Conservation (phyloP, 176 grass and related monocot species). For the Raddia guianensis region DNA sequence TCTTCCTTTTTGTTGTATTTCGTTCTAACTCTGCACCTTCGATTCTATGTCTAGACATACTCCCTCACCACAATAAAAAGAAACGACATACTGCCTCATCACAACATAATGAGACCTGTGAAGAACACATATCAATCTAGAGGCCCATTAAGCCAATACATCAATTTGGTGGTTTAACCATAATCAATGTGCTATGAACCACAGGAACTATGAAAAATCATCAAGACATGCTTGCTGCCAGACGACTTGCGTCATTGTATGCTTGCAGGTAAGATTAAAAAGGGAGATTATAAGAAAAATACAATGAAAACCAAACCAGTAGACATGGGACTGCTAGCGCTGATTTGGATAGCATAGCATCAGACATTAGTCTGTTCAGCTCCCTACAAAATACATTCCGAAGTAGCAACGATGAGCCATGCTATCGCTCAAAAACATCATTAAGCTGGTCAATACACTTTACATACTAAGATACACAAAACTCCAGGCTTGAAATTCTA, state of each 20-base stretch:
- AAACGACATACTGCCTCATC: too few relatives aligned
- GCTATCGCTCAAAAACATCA: constrained; percentile 4
- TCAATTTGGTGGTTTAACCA: too few relatives aligned
- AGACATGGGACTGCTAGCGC: not conserved
- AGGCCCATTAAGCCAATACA: too few relatives aligned
- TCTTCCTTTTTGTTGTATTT: too few relatives aligned
- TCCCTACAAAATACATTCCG: constrained; percentile 38
- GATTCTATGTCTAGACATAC: too few relatives aligned
- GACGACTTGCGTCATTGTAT: not conserved
- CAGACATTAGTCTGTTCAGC: not conserved
- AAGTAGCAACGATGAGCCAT: constrained; percentile 5
- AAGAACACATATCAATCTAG: too few relatives aligned
- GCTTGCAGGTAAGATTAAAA: not conserved
- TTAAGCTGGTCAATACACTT: constrained; percentile 29
- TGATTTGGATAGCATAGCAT: not conserved
- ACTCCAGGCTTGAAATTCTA: constrained; percentile 31
- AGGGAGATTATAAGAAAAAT: not conserved
- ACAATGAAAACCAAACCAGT: constrained; percentile 2
- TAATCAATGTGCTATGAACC: too few relatives aligned
- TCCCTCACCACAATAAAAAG: too few relatives aligned
- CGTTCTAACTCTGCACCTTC: too few relatives aligned
- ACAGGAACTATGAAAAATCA: too few relatives aligned
- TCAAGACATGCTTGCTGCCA: not conserved
- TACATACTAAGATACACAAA: constrained; percentile 42
- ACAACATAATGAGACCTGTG: too few relatives aligned